These are phyloP conservation scores for Puccinia hordei DNA, from an alignment of 1,284 basidiomycete genomes.

Conservation along the genomic window DNA sequence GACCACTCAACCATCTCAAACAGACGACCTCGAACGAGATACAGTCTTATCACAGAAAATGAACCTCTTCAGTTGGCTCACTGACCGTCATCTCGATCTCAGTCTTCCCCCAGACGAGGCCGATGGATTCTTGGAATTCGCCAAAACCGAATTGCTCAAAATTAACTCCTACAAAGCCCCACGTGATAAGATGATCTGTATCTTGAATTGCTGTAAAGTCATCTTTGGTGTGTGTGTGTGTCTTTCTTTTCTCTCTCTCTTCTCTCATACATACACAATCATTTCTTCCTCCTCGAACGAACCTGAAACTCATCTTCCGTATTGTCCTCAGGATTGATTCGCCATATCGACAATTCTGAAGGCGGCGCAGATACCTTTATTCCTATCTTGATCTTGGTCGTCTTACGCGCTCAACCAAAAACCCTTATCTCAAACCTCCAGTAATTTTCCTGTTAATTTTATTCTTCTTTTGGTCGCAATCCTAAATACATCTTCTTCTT, in stretches of 20 bases:
- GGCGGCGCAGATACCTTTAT: slow-evolving; percentile 81
- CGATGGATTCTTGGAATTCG: slow-evolving; percentile 87
- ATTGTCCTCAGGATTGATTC: slow-evolving; percentile 58
- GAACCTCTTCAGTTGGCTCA: slow-evolving; percentile 84
- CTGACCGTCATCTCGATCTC: slow-evolving; percentile 84
- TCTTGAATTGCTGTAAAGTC: slow-evolving; percentile 97
- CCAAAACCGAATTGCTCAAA: slow-evolving; percentile 91
- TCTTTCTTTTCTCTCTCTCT: background rate
- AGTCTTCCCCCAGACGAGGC: slow-evolving; percentile 63
- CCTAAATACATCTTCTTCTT: background rate
- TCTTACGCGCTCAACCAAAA: slow-evolving; percentile 88
- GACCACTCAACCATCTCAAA: slow-evolving; percentile 67
- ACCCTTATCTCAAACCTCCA: slow-evolving; percentile 93
- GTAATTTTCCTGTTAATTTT: slow-evolving; percentile 65
- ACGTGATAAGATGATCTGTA: slow-evolving; percentile 95
- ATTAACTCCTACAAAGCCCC: slow-evolving; percentile 99
- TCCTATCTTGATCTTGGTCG: slow-evolving; percentile 90
- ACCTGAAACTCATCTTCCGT: slow-evolving; percentile 77
- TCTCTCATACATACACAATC: slow-evolving; percentile 12
- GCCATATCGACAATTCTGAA: slow-evolving; percentile 35
- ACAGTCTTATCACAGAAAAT: slow-evolving; percentile 88
- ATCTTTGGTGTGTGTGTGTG: slow-evolving; percentile 77
- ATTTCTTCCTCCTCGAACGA: too few relatives aligned
- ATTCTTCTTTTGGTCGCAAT: too few relatives aligned
- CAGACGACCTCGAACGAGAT: slow-evolving; percentile 94